These are phyloP conservation scores for Alnus rubra DNA, from an alignment of 306 rosid genomes.

Conservation along the genomic window DNA sequence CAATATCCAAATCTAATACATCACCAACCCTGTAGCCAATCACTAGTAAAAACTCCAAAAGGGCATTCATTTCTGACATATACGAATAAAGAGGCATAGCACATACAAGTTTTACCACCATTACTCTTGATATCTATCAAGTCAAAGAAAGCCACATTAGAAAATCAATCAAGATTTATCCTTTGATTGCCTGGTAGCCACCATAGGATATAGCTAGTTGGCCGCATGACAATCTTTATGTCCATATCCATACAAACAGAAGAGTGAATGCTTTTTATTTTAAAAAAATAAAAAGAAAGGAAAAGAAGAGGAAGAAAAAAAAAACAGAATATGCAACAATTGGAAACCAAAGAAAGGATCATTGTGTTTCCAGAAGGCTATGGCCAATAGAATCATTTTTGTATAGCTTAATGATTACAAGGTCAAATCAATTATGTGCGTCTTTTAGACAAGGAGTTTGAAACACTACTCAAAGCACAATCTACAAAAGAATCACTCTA, in stretches of 20 bases:
- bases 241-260: background rate
- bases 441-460: background rate
- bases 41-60: background rate
- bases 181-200: too few relatives aligned
- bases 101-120: too few relatives aligned
- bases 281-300: too few relatives aligned
- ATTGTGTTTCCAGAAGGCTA: background rate
- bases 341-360: background rate
- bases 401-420: background rate
- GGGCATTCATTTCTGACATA: background rate
- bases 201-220: too few relatives aligned
- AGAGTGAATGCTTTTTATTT: background rate
- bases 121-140: too few relatives aligned
- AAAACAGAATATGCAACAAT: background rate
- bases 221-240: background rate
- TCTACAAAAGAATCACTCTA: background rate
- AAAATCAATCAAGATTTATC: too few relatives aligned
- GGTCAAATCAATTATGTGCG: background rate
- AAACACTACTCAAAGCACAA: background rate
- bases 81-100: background rate
- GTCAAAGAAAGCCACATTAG: too few relatives aligned
- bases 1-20: slow-evolving; percentile 7
- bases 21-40: background rate
- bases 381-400: background rate
- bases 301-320: background rate